phyloP scores from a whole-genome alignment of 768 basidiomycete species.

The Hygrocybe coccinea region DNA sequence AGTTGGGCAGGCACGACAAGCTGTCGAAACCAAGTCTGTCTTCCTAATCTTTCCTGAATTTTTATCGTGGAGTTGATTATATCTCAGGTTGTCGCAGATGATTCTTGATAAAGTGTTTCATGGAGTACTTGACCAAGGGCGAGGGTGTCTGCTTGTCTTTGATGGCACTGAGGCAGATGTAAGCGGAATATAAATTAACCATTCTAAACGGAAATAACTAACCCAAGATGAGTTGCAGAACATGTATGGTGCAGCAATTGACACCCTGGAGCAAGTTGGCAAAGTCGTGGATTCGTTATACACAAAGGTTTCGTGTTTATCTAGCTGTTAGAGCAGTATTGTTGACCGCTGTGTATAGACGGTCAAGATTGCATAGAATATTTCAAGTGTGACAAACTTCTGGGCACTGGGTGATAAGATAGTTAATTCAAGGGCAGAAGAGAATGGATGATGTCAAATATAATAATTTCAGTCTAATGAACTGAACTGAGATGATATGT shows the following conservation, averaged over 20 bases:
- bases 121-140: slow-evolving; percentile 94
- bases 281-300: slow-evolving; percentile 94
- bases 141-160: slow-evolving; percentile 88
- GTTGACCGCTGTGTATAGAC: slow-evolving; percentile 25
- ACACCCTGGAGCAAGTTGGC: slow-evolving; percentile 83
- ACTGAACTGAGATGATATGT: too few species aligned
- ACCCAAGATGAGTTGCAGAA: slow-evolving; percentile 44
- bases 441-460: too few species aligned
- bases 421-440: too few species aligned
- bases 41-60: neutral
- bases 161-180: slow-evolving; percentile 84
- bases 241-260: slow-evolving; percentile 83
- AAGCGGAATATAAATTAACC: slow-evolving; percentile 30
- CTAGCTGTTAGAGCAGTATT: neutral
- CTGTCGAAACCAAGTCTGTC: slow-evolving; percentile 85
- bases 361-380: slow-evolving; percentile 38
- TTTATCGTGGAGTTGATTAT: neutral
- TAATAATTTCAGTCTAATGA: too few species aligned
- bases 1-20: slow-evolving; percentile 84
- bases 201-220: neutral
- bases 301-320: slow-evolving; percentile 51
- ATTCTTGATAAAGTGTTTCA: slow-evolving; percentile 92
- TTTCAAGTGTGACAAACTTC: neutral
- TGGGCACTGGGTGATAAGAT: too few species aligned
- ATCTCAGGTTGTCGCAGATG: slow-evolving; percentile 88